These are phyloP conservation scores for Leishmania major DNA, from an alignment of 208 protist genomes.

Conservation along the genomic window DNA sequence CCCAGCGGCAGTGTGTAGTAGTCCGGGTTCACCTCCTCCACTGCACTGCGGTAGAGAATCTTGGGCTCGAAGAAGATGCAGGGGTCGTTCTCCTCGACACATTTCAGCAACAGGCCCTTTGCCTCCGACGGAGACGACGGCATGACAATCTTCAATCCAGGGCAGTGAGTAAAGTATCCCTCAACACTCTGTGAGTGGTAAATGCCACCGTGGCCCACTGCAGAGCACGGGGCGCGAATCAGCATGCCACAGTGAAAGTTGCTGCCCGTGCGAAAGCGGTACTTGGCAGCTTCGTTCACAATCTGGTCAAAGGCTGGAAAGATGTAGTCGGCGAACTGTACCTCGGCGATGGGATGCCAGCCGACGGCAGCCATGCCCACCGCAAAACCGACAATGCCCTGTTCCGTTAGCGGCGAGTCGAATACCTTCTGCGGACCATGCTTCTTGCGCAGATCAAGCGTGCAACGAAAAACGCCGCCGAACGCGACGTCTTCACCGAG, in stretches of 20 bases:
- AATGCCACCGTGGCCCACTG: constrained; percentile 97
- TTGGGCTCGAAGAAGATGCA: constrained; percentile 98
- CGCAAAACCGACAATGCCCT: constrained; percentile 98
- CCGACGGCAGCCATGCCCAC: constrained; percentile 93
- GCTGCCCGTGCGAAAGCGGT: constrained; percentile 95
- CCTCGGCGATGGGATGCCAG: constrained; percentile 96
- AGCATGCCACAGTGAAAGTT: constrained; percentile 95
- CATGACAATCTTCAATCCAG: constrained; percentile 91
- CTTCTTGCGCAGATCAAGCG: constrained; percentile 79
- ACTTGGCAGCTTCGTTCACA: constrained; percentile 99
- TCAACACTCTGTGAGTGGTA: constrained; percentile 98
- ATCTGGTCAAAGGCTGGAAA: constrained; percentile 99
- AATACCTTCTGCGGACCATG: constrained; percentile 94
- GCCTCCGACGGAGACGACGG: constrained; percentile 79
- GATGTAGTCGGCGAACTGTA: constrained; percentile 99
- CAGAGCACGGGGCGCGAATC: constrained; percentile 95
- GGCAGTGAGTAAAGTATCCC: constrained; percentile 96
- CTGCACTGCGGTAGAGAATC: constrained; percentile 92
- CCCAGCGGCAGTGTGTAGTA: constrained; percentile 95
- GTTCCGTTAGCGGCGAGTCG: constrained; percentile 97
- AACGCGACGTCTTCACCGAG: constrained; percentile 98
- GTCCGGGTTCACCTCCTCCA: constrained; percentile 91
- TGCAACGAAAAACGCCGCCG: constrained; percentile 97
- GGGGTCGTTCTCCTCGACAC: constrained; percentile 92
- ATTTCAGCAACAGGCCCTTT: constrained; percentile 93